Evolutionary conservation across 352 stramenopile genomes (phyloP).

Genomic region (Phytophthora hybrid): DNA sequence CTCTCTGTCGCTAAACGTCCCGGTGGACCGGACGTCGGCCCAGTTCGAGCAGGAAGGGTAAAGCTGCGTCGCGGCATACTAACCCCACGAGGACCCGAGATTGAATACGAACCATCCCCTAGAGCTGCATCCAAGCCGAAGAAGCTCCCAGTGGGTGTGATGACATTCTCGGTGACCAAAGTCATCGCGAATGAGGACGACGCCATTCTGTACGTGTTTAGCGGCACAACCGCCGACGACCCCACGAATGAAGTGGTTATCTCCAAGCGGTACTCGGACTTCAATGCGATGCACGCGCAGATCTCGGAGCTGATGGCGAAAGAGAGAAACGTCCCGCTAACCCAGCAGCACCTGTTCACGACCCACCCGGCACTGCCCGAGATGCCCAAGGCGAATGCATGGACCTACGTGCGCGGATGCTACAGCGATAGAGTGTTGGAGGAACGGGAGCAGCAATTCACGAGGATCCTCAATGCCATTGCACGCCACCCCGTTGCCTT

Average conservation of each 20-base stretch:
- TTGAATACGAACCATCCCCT: conserved; percentile 1
- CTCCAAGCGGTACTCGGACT: conserved; percentile 78
- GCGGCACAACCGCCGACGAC: conserved; percentile 42
- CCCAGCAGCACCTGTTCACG: conserved; percentile 52
- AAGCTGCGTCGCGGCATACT: background rate
- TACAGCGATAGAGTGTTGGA: conserved; percentile 54
- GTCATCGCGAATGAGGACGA: conserved; percentile 42
- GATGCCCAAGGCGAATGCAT: conserved; percentile 51
- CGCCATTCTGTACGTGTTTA: conserved; percentile 62
- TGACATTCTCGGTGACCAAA: conserved; percentile 44
- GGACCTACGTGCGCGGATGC: conserved; percentile 47
- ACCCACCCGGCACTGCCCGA: conserved; percentile 66
- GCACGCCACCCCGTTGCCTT: conserved; percentile 56
- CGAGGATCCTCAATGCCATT: conserved; percentile 71
- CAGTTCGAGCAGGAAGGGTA: background rate
- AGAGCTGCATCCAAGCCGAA: conserved; percentile 14
- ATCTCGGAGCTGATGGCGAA: conserved; percentile 64
- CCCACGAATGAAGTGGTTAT: conserved; percentile 49
- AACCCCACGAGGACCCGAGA: background rate
- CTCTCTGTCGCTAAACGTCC: conserved; percentile 37
- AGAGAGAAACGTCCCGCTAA: conserved; percentile 49
- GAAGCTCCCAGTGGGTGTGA: conserved; percentile 15
- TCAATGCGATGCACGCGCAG: conserved; percentile 65
- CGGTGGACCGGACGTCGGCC: conserved; percentile 36
- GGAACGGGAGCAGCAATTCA: conserved; percentile 65